Base-by-base conservation (phyloP, 2,329 filamentous ascomycete species). In the Diplodia scrobiculata region DNA sequence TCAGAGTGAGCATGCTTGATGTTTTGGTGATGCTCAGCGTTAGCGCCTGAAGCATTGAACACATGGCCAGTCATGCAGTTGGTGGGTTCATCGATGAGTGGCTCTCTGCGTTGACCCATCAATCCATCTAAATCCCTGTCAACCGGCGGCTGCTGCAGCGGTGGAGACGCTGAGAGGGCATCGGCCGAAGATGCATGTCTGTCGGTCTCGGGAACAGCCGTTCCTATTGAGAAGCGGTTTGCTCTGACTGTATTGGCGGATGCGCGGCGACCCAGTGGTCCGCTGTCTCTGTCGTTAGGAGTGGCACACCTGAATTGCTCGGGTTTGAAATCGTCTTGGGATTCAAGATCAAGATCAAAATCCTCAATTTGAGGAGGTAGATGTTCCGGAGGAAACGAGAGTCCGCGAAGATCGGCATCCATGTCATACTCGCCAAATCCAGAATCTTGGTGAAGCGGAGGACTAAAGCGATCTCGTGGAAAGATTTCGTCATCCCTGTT, bases 401-500 rank as follows among this genome's bases (percentile, higher is more conserved):
- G 51, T 17, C 36, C 63, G 10, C 25, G 27, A 10, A 55, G 34
- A 48, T 55, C 63, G n/a, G 38, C 36, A 5, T 53, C 52, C 19
- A 66, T 47, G 27, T 73, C 71, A 36, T 68, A 76, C 47, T 73
- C 72, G 36, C 69, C 71, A 62, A 78, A 76, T 0, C 75, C 75
- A 11, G 76, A 77, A 55, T 78, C 76, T 64, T 78, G 73, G 63
- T 77, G 75, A 5, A 74, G 60, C 13, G 75, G 76, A 32, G 71
- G 69, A 32, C 70, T 68, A 55, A 75, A 73, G 36, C 27, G 58
- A 10, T 27, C 14, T 13, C 19, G 29, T 50, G 53, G 32, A 2
- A 19, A 25, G 1, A 14, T 13, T 69, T 21, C 29, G 7, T 38
- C 25, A 27, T 63, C 41, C 17, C 55, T 29, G 17, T 41, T 62